Evolutionary conservation across 345 rosid species (phyloP).

Genomic region (Melastoma malabathricum): DNA sequence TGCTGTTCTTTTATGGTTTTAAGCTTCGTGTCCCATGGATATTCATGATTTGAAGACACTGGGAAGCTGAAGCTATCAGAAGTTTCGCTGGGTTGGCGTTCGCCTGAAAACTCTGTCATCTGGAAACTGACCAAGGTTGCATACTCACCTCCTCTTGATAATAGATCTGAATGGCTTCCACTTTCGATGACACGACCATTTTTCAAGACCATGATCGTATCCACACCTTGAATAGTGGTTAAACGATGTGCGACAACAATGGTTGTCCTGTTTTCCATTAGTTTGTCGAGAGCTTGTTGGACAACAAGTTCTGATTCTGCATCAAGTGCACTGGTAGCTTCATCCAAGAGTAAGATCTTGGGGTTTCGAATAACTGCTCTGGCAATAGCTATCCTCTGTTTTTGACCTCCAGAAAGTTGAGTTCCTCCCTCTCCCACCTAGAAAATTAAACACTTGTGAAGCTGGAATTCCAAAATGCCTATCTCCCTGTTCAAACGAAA

Average conservation of each 20-base stretch:
- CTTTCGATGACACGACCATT: conserved; percentile 54
- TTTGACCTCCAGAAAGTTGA: conserved; percentile 94
- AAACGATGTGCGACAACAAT: conserved; percentile 62
- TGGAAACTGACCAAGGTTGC: conserved; percentile 45
- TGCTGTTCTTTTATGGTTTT: conserved; percentile 2
- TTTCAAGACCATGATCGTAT: conserved; percentile 56
- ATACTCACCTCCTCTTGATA: conserved; percentile 55
- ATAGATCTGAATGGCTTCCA: conserved; percentile 55
- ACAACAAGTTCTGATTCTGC: conserved; percentile 63
- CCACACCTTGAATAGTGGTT: conserved; percentile 56
- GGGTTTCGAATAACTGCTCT: conserved; percentile 78
- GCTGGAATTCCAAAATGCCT: too few species aligned
- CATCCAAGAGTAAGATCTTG: conserved; percentile 65
- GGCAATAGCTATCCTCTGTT: conserved; percentile 83
- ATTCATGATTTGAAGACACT: conserved; percentile 12
- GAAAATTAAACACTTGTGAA: conserved; percentile 1
- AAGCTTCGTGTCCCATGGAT: conserved; percentile 3
- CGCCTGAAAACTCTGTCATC: conserved; percentile 18
- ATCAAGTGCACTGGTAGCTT: conserved; percentile 90
- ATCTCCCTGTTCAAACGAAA: not conserved
- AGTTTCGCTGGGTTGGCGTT: conserved; percentile 15
- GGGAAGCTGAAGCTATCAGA: conserved; percentile 32
- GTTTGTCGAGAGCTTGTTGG: conserved; percentile 55
- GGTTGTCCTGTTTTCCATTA: conserved; percentile 53
- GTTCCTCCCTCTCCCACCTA: conserved; percentile 95